These are phyloP conservation scores for Buddleja alternifolia DNA, from an alignment of 257 asterid species.

Conservation along the genomic window DNA sequence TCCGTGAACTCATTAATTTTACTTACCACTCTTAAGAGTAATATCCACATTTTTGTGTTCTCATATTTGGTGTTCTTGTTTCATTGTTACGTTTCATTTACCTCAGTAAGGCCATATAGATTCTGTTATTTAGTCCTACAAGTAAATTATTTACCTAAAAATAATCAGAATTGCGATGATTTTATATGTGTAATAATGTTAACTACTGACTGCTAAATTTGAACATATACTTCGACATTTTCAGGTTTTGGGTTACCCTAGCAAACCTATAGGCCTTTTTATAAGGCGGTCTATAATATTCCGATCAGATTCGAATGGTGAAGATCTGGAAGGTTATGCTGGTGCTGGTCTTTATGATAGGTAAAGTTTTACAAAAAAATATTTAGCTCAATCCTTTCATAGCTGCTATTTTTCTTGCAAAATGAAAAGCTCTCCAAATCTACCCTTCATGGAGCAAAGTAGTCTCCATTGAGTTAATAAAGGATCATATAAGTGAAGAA, in stretches of 20 bases:
- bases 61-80: too few relatives aligned
- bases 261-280: conserved; percentile 98
- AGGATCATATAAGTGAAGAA: too few relatives aligned
- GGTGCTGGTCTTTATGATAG: conserved; percentile 99
- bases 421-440: too few relatives aligned
- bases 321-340: conserved; percentile 98
- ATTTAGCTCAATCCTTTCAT: conserved; percentile 1
- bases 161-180: neutral
- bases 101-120: conserved; percentile 18
- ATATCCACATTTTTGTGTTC: too few relatives aligned
- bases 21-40: too few relatives aligned
- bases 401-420: neutral
- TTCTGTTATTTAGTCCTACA: neutral
- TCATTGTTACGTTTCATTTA: neutral
- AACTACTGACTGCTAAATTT: conserved; percentile 11
- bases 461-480: neutral
- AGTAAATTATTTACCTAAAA: too few relatives aligned
- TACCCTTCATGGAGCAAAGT: too few relatives aligned
- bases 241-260: conserved; percentile 96
- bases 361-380: conserved; percentile 40
- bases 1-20: too few relatives aligned
- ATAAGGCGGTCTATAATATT: conserved; percentile 79
- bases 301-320: conserved; percentile 99
- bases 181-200: conserved; percentile 14
- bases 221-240: conserved; percentile 28